Conservation (phyloP, 106 monocot species). For the Acorus gramineus region DNA sequence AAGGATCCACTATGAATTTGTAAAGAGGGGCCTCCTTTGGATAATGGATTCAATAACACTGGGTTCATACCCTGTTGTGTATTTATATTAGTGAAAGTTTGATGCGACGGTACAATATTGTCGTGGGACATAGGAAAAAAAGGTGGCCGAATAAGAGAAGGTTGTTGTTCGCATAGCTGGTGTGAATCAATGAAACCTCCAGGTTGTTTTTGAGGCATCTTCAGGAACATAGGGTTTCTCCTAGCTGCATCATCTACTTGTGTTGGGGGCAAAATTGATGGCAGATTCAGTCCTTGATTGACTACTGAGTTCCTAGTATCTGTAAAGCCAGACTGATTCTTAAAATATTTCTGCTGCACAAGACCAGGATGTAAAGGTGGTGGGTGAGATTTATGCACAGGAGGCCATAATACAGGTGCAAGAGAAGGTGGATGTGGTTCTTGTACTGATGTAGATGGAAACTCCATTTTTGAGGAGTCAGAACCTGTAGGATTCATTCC, state of each 20-base stretch:
- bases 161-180: constrained; percentile 17
- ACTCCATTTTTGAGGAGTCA: constrained; percentile 20
- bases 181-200: constrained; percentile 13
- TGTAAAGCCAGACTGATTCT: constrained; percentile 16
- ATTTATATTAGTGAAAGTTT: constrained; percentile 16
- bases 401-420: constrained; percentile 26
- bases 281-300: constrained; percentile 16
- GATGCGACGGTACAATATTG: not conserved
- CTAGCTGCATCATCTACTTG: constrained; percentile 24
- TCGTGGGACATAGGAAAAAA: constrained; percentile 10
- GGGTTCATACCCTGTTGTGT: constrained; percentile 14
- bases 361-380: constrained; percentile 22
- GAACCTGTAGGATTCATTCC: not conserved
- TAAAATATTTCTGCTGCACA: constrained; percentile 24
- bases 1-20: constrained; percentile 19
- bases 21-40: constrained; percentile 12
- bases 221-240: constrained; percentile 6
- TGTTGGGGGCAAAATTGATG: constrained; percentile 12
- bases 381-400: constrained; percentile 37
- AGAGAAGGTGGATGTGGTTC: constrained; percentile 22
- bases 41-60: constrained; percentile 20
- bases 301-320: constrained; percentile 28
- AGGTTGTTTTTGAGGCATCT: constrained; percentile 22
- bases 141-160: constrained; percentile 8
- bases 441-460: constrained; percentile 11